A percentile compares a stretch with the other conserved stretches of the same genome.
phyloP scores from a whole-genome alignment of 495 filamentous ascomycete genomes.

The Penicillium waksmanii region DNA sequence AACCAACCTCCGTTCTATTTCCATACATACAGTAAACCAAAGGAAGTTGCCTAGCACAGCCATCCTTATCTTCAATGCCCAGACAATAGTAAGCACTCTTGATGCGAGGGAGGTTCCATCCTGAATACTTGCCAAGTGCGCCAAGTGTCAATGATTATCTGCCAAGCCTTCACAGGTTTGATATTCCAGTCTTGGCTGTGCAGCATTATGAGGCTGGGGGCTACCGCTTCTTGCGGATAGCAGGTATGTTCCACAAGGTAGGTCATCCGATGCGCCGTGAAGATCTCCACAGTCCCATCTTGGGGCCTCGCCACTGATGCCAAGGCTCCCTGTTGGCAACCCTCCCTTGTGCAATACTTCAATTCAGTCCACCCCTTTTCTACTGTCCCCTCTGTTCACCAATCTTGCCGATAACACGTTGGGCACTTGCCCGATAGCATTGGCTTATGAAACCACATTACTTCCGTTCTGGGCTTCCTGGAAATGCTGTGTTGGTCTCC shows the following conservation, averaged over 20 bases:
- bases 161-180: constrained; percentile 45
- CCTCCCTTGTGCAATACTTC: constrained; percentile 6
- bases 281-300: constrained; percentile 13
- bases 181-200: constrained; percentile 34
- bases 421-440: constrained; percentile 5
- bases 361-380: constrained; percentile 6
- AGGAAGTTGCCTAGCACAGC: constrained; percentile 9
- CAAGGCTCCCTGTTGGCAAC: constrained; percentile 6
- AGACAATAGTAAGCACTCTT: constrained; percentile 16
- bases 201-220: constrained; percentile 18
- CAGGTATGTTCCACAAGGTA: constrained; percentile 18
- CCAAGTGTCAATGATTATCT: constrained; percentile 34
- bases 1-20: background rate
- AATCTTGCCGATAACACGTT: constrained; percentile 9
- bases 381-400: background rate
- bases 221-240: constrained; percentile 15
- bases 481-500: constrained; percentile 6
- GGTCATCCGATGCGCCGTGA: constrained; percentile 5
- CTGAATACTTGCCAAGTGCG: constrained; percentile 39
- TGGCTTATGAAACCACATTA: constrained; percentile 1
- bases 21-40: background rate
- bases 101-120: constrained; percentile 29
- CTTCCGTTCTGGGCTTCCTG: background rate
- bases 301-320: constrained; percentile 17
- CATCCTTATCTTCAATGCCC: constrained; percentile 13